Evolutionary conservation across 2,329 filamentous ascomycete genomes (phyloP).

Genomic region (Dothideomycetes sp.): DNA sequence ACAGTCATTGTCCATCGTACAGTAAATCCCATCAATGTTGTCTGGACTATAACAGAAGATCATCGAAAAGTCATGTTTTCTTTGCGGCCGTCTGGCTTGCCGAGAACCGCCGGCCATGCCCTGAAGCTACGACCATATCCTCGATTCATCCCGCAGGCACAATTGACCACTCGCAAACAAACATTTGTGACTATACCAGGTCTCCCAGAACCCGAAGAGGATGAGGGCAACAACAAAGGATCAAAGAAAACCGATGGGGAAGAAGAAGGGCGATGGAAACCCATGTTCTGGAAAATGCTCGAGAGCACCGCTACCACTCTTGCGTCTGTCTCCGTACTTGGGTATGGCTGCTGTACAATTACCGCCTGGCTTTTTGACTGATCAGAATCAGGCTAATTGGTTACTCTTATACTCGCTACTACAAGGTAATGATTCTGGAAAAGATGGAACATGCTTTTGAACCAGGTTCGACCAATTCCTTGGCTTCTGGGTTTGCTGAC

Average conservation of each 20-base stretch:
- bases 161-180: not conserved
- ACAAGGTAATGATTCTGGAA: conserved; percentile 81
- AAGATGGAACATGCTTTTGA: conserved; percentile 92
- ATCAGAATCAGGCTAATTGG: conserved; percentile 24
- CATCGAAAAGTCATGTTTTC: conserved; percentile 2
- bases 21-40: no score
- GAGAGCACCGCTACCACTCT: conserved; percentile 7
- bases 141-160: not conserved
- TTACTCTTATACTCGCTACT: conserved; percentile 46
- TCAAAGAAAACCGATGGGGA: conserved; percentile 1
- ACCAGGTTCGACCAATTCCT: conserved; percentile 56
- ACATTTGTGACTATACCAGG: conserved; percentile 11
- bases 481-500: not conserved
- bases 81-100: not conserved
- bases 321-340: conserved; percentile 7
- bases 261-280: conserved; percentile 8
- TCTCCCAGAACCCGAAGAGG: conserved; percentile 6
- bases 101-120: not conserved
- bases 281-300: conserved; percentile 12
- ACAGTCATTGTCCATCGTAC: no score
- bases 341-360: not conserved
- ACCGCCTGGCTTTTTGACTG: not conserved
- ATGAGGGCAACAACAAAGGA: conserved; percentile 5
- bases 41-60: not conserved
- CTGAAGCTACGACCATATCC: not conserved